phyloP scores from a whole-genome alignment of 192 early-diverging fungal genomes.

The Gamsiella multidivaricata region DNA sequence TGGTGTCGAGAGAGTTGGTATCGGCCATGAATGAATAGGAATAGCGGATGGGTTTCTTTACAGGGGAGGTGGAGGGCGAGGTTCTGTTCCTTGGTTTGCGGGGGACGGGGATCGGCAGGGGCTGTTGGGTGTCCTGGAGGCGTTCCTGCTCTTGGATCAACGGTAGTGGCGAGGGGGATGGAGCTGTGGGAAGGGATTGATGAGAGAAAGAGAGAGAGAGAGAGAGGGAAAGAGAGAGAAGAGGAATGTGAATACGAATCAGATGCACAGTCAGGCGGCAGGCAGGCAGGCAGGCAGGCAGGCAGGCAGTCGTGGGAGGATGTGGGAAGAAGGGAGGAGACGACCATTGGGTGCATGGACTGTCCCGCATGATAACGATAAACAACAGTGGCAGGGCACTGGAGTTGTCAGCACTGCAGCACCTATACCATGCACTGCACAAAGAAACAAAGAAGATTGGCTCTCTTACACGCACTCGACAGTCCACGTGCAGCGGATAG shows the following conservation, averaged over 20 bases:
- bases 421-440: constrained; percentile 1
- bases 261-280: neutral
- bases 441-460: neutral
- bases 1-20: constrained; percentile 49
- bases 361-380: neutral
- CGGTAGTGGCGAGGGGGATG: neutral
- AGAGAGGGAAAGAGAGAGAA: neutral
- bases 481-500: constrained; percentile 16
- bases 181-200: neutral
- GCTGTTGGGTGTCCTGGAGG: neutral
- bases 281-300: too few relatives aligned
- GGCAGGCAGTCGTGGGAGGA: neutral
- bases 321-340: neutral
- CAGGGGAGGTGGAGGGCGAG: neutral
- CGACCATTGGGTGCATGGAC: neutral
- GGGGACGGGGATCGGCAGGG: neutral
- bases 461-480: neutral
- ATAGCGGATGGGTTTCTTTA: constrained; percentile 25
- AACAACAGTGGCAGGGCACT: neutral
- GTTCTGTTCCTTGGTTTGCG: constrained; percentile 4
- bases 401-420: neutral
- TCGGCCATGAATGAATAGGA: constrained; percentile 56
- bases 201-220: neutral
- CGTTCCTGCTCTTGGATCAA: constrained; percentile 13
- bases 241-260: neutral